Evolutionary conservation across 495 filamentous ascomycete species (phyloP).

Genomic region (Tuber indicum): DNA sequence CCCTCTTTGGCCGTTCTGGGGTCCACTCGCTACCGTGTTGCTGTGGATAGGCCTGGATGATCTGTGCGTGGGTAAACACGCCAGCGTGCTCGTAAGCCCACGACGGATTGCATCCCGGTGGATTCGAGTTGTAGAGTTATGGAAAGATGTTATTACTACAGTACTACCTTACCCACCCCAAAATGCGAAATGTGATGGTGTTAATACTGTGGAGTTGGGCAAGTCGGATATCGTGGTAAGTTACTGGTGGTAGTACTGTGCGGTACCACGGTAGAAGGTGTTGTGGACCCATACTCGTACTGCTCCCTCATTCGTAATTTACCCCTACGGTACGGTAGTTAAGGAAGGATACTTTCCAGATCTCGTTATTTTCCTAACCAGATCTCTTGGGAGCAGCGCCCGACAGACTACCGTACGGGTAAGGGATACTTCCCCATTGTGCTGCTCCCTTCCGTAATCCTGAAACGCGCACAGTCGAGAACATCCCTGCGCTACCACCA

Average conservation of each 20-base stretch:
- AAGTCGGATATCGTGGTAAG: not conserved
- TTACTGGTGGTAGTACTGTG: no score
- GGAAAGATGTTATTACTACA: not conserved
- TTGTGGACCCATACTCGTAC: no score
- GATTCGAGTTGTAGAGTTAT: not conserved
- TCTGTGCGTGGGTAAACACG: no score
- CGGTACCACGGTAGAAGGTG: no score
- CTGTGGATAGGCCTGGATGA: no score
- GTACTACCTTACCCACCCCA: not conserved
- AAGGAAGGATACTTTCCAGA: not conserved
- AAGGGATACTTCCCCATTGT: no score
- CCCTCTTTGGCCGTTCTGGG: not conserved
- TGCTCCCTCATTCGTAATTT: no score
- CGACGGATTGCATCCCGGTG: not conserved
- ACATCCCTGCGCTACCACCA: not conserved
- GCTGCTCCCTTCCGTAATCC: not conserved
- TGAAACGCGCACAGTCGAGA: not conserved
- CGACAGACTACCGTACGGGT: no score
- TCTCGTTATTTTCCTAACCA: no score
- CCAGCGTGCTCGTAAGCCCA: not conserved
- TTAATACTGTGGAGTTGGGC: not conserved
- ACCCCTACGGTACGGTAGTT: no score
- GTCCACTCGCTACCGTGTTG: not conserved
- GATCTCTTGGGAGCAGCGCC: no score
- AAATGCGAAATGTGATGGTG: not conserved